Evolutionary conservation across 1,284 basidiomycete species (phyloP), one percentile per base, ranked within the genome.

Genomic region (Trametes pubescens): DNA sequence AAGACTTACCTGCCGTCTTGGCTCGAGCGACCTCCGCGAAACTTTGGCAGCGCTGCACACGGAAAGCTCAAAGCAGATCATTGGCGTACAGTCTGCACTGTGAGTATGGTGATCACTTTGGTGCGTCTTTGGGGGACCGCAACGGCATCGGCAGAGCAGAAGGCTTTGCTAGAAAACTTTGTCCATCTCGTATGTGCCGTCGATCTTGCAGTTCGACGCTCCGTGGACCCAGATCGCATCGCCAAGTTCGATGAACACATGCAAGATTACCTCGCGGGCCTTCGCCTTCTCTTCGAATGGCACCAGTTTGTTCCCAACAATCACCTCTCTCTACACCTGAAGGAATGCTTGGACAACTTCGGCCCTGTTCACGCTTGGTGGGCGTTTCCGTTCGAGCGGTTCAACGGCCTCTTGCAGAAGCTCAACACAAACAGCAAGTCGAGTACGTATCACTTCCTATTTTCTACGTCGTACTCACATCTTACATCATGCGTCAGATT

Each of bases 21-120:
- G 75, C 52, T 76, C 0, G 57, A 67, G 1, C 51, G 38, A 8
- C 72, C 74, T 2, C 77, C 78, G 14, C 47, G 40, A 9, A 66
- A 73, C 38, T 71, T 76, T 9, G 79, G 79, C 2, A 73, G 69
- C 40, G 59, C 64, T 0, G 61, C 57, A 2, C 65, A 69, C 21
- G 77, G 79, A 4, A 78, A 78, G 40, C 71, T 78, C n/a, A 72
- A 56, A 22, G 79, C 79, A 4, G 78, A 80, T 58, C 69, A 9
- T 60, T 43, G 40, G 40, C 40, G 40, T 2, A 43, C 40, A 2
- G 40, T 43, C 16, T 43, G 40, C 8, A 43, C 40, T 2, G 18
- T 43, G 14, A 43, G 40, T 16, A 43, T 43, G 40, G 40, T 43
- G 2, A 43, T 43, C 40, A 43, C 40, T 2, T 16, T 43, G 2